phyloP scores from a whole-genome alignment of 352 stramenopile genomes.

The Phytopythium chamaehyphon region DNA sequence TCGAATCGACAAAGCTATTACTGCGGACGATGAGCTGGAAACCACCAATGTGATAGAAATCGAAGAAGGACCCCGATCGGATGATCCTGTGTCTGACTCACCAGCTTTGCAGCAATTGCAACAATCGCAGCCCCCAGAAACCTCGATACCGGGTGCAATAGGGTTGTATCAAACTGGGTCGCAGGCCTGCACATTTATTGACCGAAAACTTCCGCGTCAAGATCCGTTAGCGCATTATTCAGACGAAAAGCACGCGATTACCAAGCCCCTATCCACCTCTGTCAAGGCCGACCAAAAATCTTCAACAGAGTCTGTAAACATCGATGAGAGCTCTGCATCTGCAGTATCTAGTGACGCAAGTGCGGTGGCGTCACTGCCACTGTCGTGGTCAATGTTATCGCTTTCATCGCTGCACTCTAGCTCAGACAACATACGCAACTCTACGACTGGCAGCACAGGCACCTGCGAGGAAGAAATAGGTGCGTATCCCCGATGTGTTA shows the following conservation, averaged over 20 bases:
- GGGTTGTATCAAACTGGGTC: too few relatives aligned
- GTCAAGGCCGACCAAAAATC: slow-evolving; percentile 3
- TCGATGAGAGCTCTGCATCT: slow-evolving; percentile 12
- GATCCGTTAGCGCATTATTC: too few relatives aligned
- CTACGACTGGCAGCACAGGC: slow-evolving; percentile 12
- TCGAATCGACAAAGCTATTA: slow-evolving; percentile 60
- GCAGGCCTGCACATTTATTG: too few relatives aligned
- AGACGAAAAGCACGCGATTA: too few relatives aligned
- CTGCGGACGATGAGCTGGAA: slow-evolving; percentile 6
- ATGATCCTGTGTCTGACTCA: too few relatives aligned
- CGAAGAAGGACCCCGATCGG: too few relatives aligned
- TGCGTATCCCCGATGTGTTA: slow-evolving; percentile 17
- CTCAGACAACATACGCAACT: slow-evolving; percentile 16
- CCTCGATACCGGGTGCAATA: too few relatives aligned
- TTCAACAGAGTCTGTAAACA: slow-evolving; percentile 14
- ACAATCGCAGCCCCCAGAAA: too few relatives aligned
- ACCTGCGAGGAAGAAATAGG: slow-evolving; percentile 9
- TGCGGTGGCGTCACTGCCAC: slow-evolving; percentile 30
- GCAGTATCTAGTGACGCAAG: slow-evolving; percentile 21
- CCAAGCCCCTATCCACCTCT: not conserved
- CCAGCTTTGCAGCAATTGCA: too few relatives aligned
- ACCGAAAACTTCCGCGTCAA: too few relatives aligned
- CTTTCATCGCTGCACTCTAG: slow-evolving; percentile 31
- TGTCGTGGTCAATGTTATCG: slow-evolving; percentile 67
- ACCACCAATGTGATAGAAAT: too few relatives aligned